These are phyloP conservation scores for Thozetella sp. DNA, from an alignment of 495 filamentous ascomycete genomes.

Conservation along the genomic window DNA sequence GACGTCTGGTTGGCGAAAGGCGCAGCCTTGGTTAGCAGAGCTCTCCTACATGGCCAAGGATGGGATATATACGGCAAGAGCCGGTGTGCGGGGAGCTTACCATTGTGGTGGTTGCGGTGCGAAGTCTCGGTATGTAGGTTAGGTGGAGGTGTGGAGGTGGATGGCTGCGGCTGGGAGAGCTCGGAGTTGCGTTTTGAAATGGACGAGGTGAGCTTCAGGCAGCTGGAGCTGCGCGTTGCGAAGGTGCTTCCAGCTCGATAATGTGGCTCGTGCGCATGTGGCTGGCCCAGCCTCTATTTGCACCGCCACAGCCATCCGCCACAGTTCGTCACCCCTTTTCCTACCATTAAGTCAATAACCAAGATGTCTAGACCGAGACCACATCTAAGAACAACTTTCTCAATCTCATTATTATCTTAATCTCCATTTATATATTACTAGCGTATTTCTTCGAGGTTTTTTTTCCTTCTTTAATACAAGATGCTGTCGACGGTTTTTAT, in stretches of 20 bases:
- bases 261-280: background rate
- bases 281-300: background rate
- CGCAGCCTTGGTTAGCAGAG: slow-evolving; percentile 4
- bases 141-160: background rate
- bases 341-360: background rate
- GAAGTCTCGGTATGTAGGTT: background rate
- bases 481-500: too few species aligned
- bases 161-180: background rate
- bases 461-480: too few species aligned
- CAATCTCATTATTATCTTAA: too few species aligned
- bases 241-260: background rate
- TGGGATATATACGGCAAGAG: background rate
- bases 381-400: too few species aligned
- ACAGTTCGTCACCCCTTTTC: background rate
- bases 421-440: too few species aligned
- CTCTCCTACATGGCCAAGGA: background rate
- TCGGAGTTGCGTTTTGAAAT: background rate
- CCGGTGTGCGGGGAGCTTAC: slow-evolving; percentile 2
- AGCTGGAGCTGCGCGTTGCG: slow-evolving; percentile 3
- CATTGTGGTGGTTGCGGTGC: background rate
- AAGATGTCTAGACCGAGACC: too few species aligned
- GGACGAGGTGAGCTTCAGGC: background rate
- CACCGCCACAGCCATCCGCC: background rate
- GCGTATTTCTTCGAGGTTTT: too few species aligned
- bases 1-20: slow-evolving; percentile 70